phyloP scores from a whole-genome alignment of 1,139 yeast species.

The Kodamaea sp. region DNA sequence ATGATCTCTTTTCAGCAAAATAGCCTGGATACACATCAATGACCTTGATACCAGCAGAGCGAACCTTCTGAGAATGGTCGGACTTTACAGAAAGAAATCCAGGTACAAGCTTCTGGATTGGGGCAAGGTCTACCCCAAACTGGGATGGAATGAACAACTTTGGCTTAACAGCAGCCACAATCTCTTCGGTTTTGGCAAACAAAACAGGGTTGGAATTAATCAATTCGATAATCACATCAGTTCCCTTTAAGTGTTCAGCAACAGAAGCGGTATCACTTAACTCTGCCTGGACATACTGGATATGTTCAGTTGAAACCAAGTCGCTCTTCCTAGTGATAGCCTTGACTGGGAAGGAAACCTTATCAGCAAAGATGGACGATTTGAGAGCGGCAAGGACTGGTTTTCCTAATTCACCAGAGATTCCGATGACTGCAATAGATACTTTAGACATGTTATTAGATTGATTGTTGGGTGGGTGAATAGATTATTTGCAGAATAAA shows the following conservation, averaged over 20 bases:
- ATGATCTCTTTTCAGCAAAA: slow-evolving; percentile 45
- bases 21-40: slow-evolving; percentile 48
- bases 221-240: slow-evolving; percentile 54
- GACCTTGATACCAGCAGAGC: slow-evolving; percentile 46
- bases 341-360: slow-evolving; percentile 50
- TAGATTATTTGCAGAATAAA: too few relatives aligned
- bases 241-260: slow-evolving; percentile 42
- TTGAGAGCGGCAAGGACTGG: slow-evolving; percentile 48
- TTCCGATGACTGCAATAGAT: slow-evolving; percentile 59
- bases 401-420: slow-evolving; percentile 53
- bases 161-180: slow-evolving; percentile 45
- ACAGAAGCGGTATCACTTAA: slow-evolving; percentile 22
- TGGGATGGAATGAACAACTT: slow-evolving; percentile 64
- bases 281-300: slow-evolving; percentile 42
- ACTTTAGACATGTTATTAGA: too few relatives aligned
- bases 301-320: slow-evolving; percentile 33
- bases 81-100: slow-evolving; percentile 40
- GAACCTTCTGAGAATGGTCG: slow-evolving; percentile 31
- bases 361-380: slow-evolving; percentile 42
- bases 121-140: slow-evolving; percentile 50
- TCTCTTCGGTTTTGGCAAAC: slow-evolving; percentile 27
- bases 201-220: slow-evolving; percentile 27
- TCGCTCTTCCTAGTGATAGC: slow-evolving; percentile 47
- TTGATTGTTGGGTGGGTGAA: too few relatives aligned
- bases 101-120: slow-evolving; percentile 26